These are phyloP conservation scores for Colletotrichum australisinense DNA, from an alignment of 2,329 filamentous ascomycete species.

Conservation along the genomic window DNA sequence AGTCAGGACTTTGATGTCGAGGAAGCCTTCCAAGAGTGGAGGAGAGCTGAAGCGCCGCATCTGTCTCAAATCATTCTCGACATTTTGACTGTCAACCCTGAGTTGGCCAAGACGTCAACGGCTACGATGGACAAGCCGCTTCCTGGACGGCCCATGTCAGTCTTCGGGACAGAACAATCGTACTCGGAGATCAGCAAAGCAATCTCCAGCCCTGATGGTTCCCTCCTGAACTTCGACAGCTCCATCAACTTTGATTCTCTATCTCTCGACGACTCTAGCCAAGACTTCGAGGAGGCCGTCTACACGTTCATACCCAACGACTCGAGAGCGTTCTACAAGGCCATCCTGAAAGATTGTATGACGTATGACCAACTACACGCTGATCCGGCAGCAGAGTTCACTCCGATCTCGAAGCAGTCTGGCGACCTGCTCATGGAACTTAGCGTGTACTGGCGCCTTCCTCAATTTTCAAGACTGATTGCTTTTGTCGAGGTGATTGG, in stretches of 20 bases:
- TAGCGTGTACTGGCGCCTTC: conserved; percentile 88
- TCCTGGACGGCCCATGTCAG: conserved; percentile 57
- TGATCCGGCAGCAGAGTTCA: conserved; percentile 59
- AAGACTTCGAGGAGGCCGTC: conserved; percentile 70
- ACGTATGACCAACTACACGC: conserved; percentile 70
- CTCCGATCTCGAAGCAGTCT: conserved; percentile 79
- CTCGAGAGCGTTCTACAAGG: conserved; percentile 84
- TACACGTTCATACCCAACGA: conserved; percentile 94
- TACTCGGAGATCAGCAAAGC: conserved; percentile 65
- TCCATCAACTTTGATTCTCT: conserved; percentile 75
- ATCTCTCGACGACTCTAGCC: conserved; percentile 67
- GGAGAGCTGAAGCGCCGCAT: conserved; percentile 86
- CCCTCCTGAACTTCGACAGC: conserved; percentile 68
- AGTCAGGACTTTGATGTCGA: conserved; percentile 91
- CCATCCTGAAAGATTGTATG: conserved; percentile 82
- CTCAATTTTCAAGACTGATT: conserved; percentile 82
- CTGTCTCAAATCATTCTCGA: conserved; percentile 94
- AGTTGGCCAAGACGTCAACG: conserved; percentile 82
- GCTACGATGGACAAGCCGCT: conserved; percentile 59
- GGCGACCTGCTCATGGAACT: conserved; percentile 87
- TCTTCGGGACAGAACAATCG: conserved; percentile 60
- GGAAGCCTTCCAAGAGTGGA: conserved; percentile 90
- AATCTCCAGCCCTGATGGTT: conserved; percentile 58
- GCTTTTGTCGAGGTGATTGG: conserved; percentile 86
- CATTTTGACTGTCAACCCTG: conserved; percentile 86